A percentile compares a stretch with the other conserved stretches of the same genome.
Evolutionary conservation across 78 protist genomes (phyloP).

Genomic region (Cavenderia fasciculata): DNA sequence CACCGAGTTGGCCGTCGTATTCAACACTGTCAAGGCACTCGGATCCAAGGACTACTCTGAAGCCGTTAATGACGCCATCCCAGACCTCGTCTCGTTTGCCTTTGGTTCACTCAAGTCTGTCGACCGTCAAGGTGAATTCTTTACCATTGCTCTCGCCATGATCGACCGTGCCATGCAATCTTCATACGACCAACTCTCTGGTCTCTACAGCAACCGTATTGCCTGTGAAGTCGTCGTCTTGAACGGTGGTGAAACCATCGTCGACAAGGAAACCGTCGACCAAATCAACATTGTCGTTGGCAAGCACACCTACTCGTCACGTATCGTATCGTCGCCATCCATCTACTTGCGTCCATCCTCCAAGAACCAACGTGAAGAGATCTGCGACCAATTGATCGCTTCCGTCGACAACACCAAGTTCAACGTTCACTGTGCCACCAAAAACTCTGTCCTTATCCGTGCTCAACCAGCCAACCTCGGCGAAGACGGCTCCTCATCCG

Average conservation of each 20-base stretch:
- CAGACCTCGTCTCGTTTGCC: conserved; percentile 47
- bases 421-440: neutral
- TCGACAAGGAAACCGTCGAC: conserved; percentile 1
- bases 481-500: neutral
- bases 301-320: neutral
- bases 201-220: conserved; percentile 49
- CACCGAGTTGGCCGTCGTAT: conserved; percentile 17
- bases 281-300: neutral
- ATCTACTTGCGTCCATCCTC: neutral
- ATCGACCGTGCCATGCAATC: conserved; percentile 43
- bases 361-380: neutral
- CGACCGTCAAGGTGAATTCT: neutral
- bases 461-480: neutral
- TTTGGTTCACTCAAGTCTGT: neutral
- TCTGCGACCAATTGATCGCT: conserved; percentile 7
- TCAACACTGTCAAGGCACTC: conserved; percentile 21
- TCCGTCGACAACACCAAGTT: neutral
- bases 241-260: neutral
- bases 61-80: conserved; percentile 35
- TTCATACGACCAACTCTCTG: conserved; percentile 23
- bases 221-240: conserved; percentile 48
- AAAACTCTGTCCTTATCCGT: neutral
- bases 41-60: neutral
- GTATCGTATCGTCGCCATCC: conserved; percentile 25
- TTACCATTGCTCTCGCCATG: conserved; percentile 6